Percentiles rank a stretch among this genome's conserved stretches.
These are phyloP conservation scores for Boletus huronensis DNA, from an alignment of 768 basidiomycete genomes.

Conservation along the genomic window DNA sequence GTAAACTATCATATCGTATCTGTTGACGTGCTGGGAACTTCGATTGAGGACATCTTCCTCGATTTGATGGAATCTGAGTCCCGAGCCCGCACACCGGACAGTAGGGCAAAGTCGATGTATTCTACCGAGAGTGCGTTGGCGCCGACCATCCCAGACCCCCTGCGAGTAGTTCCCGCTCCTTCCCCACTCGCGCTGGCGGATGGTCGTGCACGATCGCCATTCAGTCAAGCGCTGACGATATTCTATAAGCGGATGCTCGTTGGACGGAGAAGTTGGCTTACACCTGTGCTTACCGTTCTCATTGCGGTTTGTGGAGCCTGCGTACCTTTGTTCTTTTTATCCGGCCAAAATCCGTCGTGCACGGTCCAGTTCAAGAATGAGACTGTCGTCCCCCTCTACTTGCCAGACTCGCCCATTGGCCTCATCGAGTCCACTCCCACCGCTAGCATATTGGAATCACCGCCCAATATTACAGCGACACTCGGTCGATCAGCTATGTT, in stretches of 20 bases:
- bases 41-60: constrained; percentile 82
- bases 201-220: constrained; percentile 52
- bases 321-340: constrained; percentile 65
- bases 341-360: constrained; percentile 50
- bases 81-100: constrained; percentile 20
- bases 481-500: constrained; percentile 41
- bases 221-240: constrained; percentile 67
- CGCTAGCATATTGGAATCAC: constrained; percentile 46
- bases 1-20: constrained; percentile 39
- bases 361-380: constrained; percentile 36
- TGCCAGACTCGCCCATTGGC: constrained; percentile 45
- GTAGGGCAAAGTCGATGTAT: constrained; percentile 21
- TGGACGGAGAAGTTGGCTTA: constrained; percentile 64
- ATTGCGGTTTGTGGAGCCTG: constrained; percentile 61
- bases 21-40: constrained; percentile 68
- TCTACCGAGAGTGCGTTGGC: constrained; percentile 1
- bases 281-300: constrained; percentile 50
- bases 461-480: constrained; percentile 47
- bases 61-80: constrained; percentile 52
- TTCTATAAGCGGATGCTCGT: constrained; percentile 69
- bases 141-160: background rate
- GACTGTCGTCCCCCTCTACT: constrained; percentile 47
- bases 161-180: background rate
- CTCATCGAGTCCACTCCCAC: constrained; percentile 29
- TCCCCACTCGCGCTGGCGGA: constrained; percentile 33